A percentile compares a stretch with the other conserved stretches of the same genome.
phyloP scores from a whole-genome alignment of 1,284 basidiomycete species.

The Albatrellus sp. region DNA sequence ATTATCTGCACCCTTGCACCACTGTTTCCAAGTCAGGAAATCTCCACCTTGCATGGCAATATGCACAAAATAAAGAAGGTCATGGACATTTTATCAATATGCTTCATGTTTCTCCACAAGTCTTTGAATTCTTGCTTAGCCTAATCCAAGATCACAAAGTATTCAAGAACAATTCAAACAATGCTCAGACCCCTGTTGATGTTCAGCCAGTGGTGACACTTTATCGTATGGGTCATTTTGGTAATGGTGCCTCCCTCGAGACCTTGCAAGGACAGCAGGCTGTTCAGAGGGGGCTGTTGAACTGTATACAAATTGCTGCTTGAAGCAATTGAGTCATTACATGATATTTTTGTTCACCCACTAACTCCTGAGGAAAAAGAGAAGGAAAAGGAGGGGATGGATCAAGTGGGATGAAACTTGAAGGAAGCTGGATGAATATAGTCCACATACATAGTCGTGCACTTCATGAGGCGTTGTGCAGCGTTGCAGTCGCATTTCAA shows the following conservation, averaged over 20 bases:
- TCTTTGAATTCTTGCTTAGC: constrained; percentile 18
- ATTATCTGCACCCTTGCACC: background rate
- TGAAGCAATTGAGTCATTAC: constrained; percentile 21
- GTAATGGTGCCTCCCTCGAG: constrained; percentile 21
- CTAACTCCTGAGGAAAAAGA: constrained; percentile 23
- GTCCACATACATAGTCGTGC: no score
- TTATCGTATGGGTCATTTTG: constrained; percentile 21
- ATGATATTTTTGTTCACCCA: constrained; percentile 18
- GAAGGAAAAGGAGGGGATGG: constrained; percentile 23
- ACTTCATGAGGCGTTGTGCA: no score
- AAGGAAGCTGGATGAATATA: no score
- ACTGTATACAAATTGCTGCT: constrained; percentile 18
- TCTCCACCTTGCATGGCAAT: constrained; percentile 20
- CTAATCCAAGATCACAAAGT: constrained; percentile 20
- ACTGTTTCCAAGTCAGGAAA: constrained; percentile 14
- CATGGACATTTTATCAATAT: constrained; percentile 21
- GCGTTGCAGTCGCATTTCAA: no score
- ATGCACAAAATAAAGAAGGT: constrained; percentile 25
- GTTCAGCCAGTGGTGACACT: constrained; percentile 13
- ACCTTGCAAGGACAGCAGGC: constrained; percentile 21
- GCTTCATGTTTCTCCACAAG: constrained; percentile 19
- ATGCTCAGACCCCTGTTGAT: constrained; percentile 16
- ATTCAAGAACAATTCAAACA: constrained; percentile 19
- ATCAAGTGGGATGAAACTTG: no score
- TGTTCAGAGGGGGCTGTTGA: constrained; percentile 20